Conservation (phyloP, 169 alveolate species). For the Cryptosporidium ubiquitum region DNA sequence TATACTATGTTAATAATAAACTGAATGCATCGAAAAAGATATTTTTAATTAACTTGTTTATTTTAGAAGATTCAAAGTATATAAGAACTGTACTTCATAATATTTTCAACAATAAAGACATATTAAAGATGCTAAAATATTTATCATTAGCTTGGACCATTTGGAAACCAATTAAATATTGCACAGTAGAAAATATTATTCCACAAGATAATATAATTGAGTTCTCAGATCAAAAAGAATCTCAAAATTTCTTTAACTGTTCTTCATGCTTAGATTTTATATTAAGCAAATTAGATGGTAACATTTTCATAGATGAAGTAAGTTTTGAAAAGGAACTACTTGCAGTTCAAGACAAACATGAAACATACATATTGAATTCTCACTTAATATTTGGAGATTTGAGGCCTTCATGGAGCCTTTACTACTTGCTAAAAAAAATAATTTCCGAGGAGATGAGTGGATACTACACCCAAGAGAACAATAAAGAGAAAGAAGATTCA, state of each 20-base stretch:
- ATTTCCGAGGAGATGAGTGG: constrained; percentile 36
- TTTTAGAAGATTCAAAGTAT: constrained; percentile 7
- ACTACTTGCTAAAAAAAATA: constrained; percentile 23
- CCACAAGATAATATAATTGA: constrained; percentile 32
- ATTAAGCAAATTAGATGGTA: neutral
- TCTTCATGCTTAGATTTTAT: constrained; percentile 19
- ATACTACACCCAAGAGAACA: constrained; percentile 8
- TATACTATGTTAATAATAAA: neutral
- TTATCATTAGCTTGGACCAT: constrained; percentile 10
- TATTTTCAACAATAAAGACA: constrained; percentile 7
- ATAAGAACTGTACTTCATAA: neutral
- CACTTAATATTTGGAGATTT: constrained; percentile 36
- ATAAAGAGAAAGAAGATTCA: neutral
- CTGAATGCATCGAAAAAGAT: neutral
- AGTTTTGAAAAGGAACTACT: neutral
- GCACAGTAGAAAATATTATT: constrained; percentile 37
- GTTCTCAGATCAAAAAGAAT: constrained; percentile 18
- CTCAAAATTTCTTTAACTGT: constrained; percentile 22
- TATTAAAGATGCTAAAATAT: constrained; percentile 14
- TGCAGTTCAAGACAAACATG: constrained; percentile 32
- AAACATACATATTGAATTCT: constrained; percentile 2
- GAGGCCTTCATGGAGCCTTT: constrained; percentile 70
- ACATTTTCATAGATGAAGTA: neutral
- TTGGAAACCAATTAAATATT: constrained; percentile 53
- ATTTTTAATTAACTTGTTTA: constrained; percentile 12